phyloP scores from a whole-genome alignment of 148 eudicot genomes.

The Nyssa sinensis region DNA sequence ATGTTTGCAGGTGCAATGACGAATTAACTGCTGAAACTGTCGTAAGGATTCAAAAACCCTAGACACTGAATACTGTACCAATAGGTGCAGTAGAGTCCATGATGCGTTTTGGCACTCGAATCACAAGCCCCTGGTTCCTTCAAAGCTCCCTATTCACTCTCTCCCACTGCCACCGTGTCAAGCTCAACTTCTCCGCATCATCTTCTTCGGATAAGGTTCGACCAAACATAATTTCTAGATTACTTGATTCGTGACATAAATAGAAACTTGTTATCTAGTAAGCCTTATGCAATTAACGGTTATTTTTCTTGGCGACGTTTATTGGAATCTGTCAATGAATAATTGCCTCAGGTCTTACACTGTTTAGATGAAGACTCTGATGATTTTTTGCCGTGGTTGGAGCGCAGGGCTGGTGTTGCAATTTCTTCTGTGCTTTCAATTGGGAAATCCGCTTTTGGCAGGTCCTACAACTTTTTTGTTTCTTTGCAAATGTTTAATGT shows the following conservation, averaged over 20 bases:
- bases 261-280: too few species aligned
- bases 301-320: background rate
- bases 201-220: background rate
- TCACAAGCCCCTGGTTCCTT: background rate
- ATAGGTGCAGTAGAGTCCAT: too few species aligned
- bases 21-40: too few species aligned
- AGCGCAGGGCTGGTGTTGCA: constrained; percentile 47
- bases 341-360: constrained; percentile 26
- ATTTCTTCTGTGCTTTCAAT: constrained; percentile 61
- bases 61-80: background rate
- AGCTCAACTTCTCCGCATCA: constrained; percentile 15
- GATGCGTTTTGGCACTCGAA: constrained; percentile 10
- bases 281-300: too few species aligned
- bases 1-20: too few species aligned
- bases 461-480: constrained; percentile 25
- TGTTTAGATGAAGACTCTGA: constrained; percentile 40
- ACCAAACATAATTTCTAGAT: too few species aligned
- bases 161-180: constrained; percentile 12
- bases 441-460: constrained; percentile 60
- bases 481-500: background rate
- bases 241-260: too few species aligned
- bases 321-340: background rate
- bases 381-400: constrained; percentile 76
- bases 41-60: background rate
- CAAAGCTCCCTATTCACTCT: constrained; percentile 17